phyloP scores from a whole-genome alignment of 2,329 filamentous ascomycete species.

The Ophiostoma sp. region DNA sequence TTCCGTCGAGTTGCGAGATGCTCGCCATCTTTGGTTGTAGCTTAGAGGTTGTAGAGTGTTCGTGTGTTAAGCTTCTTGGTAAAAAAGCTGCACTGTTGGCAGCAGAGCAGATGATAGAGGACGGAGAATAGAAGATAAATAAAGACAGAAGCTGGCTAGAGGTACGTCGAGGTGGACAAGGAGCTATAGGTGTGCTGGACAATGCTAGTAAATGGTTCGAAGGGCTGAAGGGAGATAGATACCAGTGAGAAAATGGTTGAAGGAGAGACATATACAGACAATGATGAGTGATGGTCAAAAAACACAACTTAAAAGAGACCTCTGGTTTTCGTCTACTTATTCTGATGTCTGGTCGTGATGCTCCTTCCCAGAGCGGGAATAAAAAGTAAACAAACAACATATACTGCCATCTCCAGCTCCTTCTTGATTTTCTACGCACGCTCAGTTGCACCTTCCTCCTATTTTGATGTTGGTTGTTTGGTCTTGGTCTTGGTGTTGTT shows the following conservation, averaged over 20 bases:
- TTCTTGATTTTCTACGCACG: neutral
- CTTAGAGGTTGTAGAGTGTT: neutral
- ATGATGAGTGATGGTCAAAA: neutral
- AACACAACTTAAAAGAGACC: neutral
- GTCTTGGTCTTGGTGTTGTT: neutral
- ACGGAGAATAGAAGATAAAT: neutral
- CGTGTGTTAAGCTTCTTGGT: neutral
- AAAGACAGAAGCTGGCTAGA: neutral
- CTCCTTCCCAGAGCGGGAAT: neutral
- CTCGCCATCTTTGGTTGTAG: neutral
- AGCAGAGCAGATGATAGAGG: neutral
- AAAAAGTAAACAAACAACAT: neutral
- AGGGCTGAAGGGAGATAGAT: neutral
- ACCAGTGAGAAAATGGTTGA: neutral
- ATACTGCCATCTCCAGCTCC: neutral
- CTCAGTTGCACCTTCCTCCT: neutral
- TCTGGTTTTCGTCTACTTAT: neutral
- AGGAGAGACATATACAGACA: neutral
- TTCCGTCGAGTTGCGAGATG: conserved; percentile 22
- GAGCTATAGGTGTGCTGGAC: neutral
- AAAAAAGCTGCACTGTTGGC: neutral
- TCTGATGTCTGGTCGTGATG: neutral
- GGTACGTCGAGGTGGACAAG: neutral
- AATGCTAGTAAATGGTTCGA: neutral
- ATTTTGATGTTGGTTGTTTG: neutral